A percentile compares a stretch with the other conserved stretches of the same genome.
Conservation (phyloP, 495 filamentous ascomycete genomes). For the Trypethelium eluteriae region DNA sequence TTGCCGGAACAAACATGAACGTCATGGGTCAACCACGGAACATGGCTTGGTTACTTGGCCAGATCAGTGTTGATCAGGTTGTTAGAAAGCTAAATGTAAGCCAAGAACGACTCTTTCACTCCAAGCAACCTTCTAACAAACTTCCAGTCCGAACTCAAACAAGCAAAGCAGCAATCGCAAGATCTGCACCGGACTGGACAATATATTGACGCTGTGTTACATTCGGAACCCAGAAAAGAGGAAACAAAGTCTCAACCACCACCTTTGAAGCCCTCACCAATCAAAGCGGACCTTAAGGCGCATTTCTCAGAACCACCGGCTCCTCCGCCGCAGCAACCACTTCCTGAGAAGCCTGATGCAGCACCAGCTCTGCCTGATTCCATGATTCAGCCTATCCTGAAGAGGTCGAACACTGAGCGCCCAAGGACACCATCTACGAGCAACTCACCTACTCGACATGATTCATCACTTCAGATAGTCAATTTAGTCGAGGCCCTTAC, state of each 20-base stretch:
- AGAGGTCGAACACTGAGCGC: constrained; percentile 67
- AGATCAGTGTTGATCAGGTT: constrained; percentile 87
- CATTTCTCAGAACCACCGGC: constrained; percentile 84
- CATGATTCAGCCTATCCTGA: constrained; percentile 50
- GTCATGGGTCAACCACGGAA: constrained; percentile 56
- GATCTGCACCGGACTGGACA: constrained; percentile 75
- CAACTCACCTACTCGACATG: constrained; percentile 42
- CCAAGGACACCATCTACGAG: constrained; percentile 49
- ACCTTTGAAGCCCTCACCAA: constrained; percentile 29
- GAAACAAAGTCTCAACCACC: constrained; percentile 22
- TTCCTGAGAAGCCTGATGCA: constrained; percentile 82
- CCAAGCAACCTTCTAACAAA: constrained; percentile 17
- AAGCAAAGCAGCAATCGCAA: constrained; percentile 75
- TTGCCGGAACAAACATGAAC: constrained; percentile 43
- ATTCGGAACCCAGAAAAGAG: constrained; percentile 57
- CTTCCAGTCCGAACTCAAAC: constrained; percentile 71
- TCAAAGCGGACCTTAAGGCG: constrained; percentile 49
- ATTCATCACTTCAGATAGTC: constrained; percentile 62
- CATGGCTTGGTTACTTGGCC: constrained; percentile 74
- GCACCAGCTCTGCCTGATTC: constrained; percentile 42
- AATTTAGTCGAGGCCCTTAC: constrained; percentile 75
- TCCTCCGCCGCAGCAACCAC: constrained; percentile 82
- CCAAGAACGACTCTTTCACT: constrained; percentile 25
- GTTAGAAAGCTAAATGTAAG: constrained; percentile 88
- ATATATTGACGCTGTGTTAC: constrained; percentile 65